A percentile compares a stretch with the other conserved stretches of the same genome.
Evolutionary conservation across 192 early-diverging fungal genomes (phyloP).

Genomic region (Coemansia sp.): DNA sequence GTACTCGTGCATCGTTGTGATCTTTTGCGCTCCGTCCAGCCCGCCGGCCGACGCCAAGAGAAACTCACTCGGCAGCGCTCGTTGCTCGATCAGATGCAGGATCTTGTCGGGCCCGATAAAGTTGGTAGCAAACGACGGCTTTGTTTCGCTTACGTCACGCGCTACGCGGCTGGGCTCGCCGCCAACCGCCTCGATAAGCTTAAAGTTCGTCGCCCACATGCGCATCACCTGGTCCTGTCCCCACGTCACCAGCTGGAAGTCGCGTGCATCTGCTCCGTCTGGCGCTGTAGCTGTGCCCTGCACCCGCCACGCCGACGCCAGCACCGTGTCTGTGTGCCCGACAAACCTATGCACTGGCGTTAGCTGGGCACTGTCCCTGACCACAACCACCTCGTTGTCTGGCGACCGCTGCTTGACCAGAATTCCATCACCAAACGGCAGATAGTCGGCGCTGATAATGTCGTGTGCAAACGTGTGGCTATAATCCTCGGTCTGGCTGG

Average conservation of each 20-base stretch:
- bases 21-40: slow-evolving; percentile 1
- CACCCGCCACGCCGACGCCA: slow-evolving; percentile 37
- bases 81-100: slow-evolving; percentile 29
- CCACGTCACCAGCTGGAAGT: slow-evolving; percentile 50
- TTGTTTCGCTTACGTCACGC: background rate
- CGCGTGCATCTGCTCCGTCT: slow-evolving; percentile 5
- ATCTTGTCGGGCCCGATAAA: slow-evolving; percentile 39
- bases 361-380: slow-evolving; percentile 23
- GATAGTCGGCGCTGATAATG: slow-evolving; percentile 28
- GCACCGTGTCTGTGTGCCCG: slow-evolving; percentile 30
- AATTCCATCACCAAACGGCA: slow-evolving; percentile 40
- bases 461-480: slow-evolving; percentile 21
- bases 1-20: slow-evolving; percentile 24
- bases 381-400: slow-evolving; percentile 11
- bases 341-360: slow-evolving; percentile 27
- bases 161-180: background rate
- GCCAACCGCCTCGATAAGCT: slow-evolving; percentile 17
- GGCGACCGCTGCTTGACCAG: slow-evolving; percentile 26
- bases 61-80: slow-evolving; percentile 21
- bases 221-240: slow-evolving; percentile 43
- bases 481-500: slow-evolving; percentile 19
- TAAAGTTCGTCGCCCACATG: slow-evolving; percentile 27
- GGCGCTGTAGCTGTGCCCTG: slow-evolving; percentile 1
- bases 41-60: slow-evolving; percentile 17
- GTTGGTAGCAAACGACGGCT: slow-evolving; percentile 42